phyloP scores from a whole-genome alignment of 2,329 filamentous ascomycete genomes.

The Lasiodiplodia hormozganensis region DNA sequence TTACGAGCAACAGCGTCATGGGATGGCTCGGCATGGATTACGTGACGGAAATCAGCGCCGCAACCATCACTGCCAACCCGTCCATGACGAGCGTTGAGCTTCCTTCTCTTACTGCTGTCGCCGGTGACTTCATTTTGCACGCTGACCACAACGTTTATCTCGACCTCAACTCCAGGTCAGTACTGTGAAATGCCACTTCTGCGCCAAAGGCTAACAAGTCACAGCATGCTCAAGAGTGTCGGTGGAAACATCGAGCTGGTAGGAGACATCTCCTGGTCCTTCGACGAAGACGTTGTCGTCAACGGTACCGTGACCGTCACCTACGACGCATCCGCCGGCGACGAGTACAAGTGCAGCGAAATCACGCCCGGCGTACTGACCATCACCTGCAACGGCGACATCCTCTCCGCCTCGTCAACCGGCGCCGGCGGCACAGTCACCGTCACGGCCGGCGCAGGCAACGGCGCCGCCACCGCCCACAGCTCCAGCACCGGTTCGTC shows the following conservation, averaged over 20 bases:
- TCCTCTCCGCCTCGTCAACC: not conserved
- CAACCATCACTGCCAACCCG: not conserved
- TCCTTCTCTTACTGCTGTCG: conserved; percentile 1
- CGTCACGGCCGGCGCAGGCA: not conserved
- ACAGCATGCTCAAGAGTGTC: not conserved
- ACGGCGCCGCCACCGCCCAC: not conserved
- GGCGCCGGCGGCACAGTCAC: not conserved
- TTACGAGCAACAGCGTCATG: not conserved
- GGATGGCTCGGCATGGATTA: not conserved
- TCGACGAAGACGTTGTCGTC: not conserved
- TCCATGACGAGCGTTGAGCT: not conserved
- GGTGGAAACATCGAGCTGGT: not conserved
- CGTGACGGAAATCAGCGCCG: not conserved
- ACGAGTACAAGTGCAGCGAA: conserved; percentile 1
- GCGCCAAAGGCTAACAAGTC: not conserved
- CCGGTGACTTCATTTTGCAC: not conserved
- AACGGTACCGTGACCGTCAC: not conserved
- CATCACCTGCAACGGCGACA: conserved; percentile 3
- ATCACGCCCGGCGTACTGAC: not conserved
- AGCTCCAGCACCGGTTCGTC: not conserved
- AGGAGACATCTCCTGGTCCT: not conserved
- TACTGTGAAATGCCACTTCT: not conserved
- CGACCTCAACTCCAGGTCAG: not conserved
- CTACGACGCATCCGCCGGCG: not conserved
- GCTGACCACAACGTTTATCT: conserved; percentile 1